These are phyloP conservation scores for Capsicum pubescens DNA, from an alignment of 257 asterid genomes.

Conservation along the genomic window DNA sequence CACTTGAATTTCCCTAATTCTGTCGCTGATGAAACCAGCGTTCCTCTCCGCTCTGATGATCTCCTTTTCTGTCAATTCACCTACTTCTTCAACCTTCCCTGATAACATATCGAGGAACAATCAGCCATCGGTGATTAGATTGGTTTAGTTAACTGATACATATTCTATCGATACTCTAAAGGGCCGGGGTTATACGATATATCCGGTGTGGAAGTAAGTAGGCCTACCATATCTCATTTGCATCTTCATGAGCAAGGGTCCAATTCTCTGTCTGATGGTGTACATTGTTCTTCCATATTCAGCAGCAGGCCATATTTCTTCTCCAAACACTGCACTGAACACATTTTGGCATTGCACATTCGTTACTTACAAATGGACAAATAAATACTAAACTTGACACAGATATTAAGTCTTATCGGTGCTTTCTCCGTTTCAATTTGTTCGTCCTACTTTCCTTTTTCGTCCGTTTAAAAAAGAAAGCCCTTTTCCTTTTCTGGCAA, in stretches of 20 bases:
- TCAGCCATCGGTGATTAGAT: not conserved
- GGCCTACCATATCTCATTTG: conserved; percentile 76
- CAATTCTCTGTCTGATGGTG: conserved; percentile 84
- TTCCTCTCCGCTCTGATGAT: conserved; percentile 84
- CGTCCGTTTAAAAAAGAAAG: too few species aligned
- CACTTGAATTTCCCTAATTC: conserved; percentile 89
- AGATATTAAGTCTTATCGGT: too few species aligned
- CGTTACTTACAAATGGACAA: not conserved
- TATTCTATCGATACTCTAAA: too few species aligned
- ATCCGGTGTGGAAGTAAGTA: too few species aligned
- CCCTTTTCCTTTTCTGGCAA: too few species aligned
- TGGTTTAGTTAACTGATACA: conserved; percentile 22
- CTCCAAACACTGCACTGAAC: conserved; percentile 98
- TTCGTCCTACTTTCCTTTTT: too few species aligned
- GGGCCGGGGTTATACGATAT: too few species aligned
- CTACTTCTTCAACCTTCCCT: conserved; percentile 72
- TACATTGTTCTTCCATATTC: conserved; percentile 99
- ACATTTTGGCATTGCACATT: conserved; percentile 37
- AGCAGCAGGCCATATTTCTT: conserved; percentile 98
- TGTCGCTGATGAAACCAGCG: conserved; percentile 71
- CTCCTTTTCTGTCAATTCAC: conserved; percentile 88
- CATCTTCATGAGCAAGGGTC: conserved; percentile 88
- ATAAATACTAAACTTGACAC: not conserved
- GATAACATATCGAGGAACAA: conserved; percentile 26
- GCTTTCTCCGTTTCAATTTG: too few species aligned